Evolutionary conservation across 805 yeast genomes (phyloP).

Genomic region (Lachancea sp.): DNA sequence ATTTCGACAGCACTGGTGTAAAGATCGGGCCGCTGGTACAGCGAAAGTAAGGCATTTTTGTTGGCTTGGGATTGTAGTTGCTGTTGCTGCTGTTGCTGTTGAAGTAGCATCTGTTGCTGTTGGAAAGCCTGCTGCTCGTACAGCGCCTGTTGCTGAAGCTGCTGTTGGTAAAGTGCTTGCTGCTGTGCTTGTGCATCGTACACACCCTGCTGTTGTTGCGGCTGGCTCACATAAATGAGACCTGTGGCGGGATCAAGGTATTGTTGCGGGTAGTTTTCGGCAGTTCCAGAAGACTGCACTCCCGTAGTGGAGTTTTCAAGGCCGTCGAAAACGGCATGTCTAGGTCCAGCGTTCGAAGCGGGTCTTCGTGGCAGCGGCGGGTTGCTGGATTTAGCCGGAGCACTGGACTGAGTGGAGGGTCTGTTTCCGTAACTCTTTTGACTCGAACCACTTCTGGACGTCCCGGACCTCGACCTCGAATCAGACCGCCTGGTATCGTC

Average conservation of each 20-base stretch:
- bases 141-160: slow-evolving; percentile 14
- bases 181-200: slow-evolving; percentile 20
- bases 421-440: slow-evolving; percentile 7
- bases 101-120: slow-evolving; percentile 9
- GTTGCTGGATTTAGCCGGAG: slow-evolving; percentile 7
- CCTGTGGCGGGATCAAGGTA: slow-evolving; percentile 71
- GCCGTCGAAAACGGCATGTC: slow-evolving; percentile 33
- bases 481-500: slow-evolving; percentile 11
- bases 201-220: slow-evolving; percentile 31
- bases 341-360: slow-evolving; percentile 27
- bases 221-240: slow-evolving; percentile 56
- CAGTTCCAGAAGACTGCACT: slow-evolving; percentile 21
- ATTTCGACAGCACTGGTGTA: slow-evolving; percentile 29
- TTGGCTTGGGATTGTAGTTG: slow-evolving; percentile 16
- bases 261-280: slow-evolving; percentile 44
- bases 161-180: slow-evolving; percentile 15
- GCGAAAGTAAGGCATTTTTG: slow-evolving; percentile 22
- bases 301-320: slow-evolving; percentile 10
- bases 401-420: slow-evolving; percentile 9
- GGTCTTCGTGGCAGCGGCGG: slow-evolving; percentile 6
- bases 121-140: slow-evolving; percentile 16
- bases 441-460: slow-evolving; percentile 13
- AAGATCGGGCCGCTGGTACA: slow-evolving; percentile 27
- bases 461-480: slow-evolving; percentile 13
- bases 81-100: slow-evolving; percentile 13